Evolutionary conservation across 176 grass and related monocot species (phyloP), one percentile per base, ranked within the genome.

Genomic region (Phragmites australis): DNA sequence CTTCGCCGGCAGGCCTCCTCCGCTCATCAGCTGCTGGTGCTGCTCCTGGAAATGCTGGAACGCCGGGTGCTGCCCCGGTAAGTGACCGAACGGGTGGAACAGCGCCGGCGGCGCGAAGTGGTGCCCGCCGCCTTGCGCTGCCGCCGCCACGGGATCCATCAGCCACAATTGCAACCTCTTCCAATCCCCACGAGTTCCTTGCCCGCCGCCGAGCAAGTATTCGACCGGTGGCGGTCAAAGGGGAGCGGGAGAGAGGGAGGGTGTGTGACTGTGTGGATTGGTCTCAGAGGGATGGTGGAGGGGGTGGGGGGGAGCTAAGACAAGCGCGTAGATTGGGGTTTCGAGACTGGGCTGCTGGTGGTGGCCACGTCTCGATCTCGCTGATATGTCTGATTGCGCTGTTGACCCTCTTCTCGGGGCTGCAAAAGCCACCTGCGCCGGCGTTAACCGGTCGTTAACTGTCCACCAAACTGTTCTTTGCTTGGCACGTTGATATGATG

Each of bases 81-180:
- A 86, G 54, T 90, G 88, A 11, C 77, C 84, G 68, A 93, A 87
- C 30, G 90, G 81, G 82, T 89, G 74, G 72, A 92, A 88, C 49
- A 50, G 68, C 82, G 74, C 75, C 80, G 83, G 62, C 71, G 87
- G 87, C 46, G 57, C 87, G 74, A 87, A 98, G 55, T 89, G 87
- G 65, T 82, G 82, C 52, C 80, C 78, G 9, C 80, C 78, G 30
- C 88, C 78, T 50, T 86, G 83, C 45, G 83, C 50, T 31, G 86
- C 86, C 34, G 87, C 81, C 63, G 92, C 81, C 30, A 93, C 82
- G 3, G 90, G 96, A 89, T 98, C 96, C 96, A 98, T 98, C 43
- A 34, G 42, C 45, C 54, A 15, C 72, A n/a, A n/a, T n/a, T 50
- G 9, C 72, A 11, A 15, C 15, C 25, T 3, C 15, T 15, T 3